Conservation (phyloP, 208 protist species). For the Willaertia magna region DNA sequence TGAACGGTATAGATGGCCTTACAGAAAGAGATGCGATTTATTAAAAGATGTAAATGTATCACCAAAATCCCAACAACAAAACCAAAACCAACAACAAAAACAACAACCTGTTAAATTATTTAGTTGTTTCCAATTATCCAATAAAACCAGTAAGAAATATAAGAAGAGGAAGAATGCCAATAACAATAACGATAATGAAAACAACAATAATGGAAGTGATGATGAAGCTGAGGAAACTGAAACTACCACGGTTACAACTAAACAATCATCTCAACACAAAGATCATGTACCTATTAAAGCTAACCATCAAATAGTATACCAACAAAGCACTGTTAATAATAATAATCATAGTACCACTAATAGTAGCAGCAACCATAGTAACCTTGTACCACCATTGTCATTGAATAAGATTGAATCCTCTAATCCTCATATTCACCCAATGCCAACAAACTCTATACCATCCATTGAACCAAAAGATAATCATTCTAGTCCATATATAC, state of each 20-base stretch:
- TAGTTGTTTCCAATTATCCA: not conserved
- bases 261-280: not conserved
- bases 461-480: not conserved
- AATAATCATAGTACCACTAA: not conserved
- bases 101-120: not conserved
- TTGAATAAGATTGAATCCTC: not conserved
- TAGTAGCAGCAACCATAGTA: not conserved
- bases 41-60: not conserved
- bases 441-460: not conserved
- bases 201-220: not conserved
- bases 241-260: not conserved
- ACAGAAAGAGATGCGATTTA: not conserved
- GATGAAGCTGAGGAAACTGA: not conserved
- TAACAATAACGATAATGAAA: not conserved
- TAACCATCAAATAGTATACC: not conserved
- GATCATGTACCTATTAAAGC: not conserved
- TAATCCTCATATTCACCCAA: not conserved
- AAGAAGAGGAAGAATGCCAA: not conserved
- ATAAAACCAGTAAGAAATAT: not conserved
- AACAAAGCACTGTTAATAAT: not conserved
- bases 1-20: not conserved
- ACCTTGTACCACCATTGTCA: not conserved
- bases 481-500: not conserved
- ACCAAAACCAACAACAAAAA: not conserved
- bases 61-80: not conserved